Base-by-base conservation (phyloP, 1,139 yeast species). In the Hyphopichia pseudoburtonii region DNA sequence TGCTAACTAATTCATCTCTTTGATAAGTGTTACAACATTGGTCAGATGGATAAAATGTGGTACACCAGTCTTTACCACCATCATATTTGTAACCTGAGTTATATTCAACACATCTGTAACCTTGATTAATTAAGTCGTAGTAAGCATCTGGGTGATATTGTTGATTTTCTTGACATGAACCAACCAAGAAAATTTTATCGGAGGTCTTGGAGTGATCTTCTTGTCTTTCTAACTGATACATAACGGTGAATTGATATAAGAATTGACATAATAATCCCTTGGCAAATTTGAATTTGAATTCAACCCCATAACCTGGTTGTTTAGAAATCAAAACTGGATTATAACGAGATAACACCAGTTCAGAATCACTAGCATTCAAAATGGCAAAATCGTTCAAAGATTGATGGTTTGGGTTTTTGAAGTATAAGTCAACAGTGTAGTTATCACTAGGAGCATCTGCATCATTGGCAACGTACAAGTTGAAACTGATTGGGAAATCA, bases 41-140 rank as follows among this genome's bases (percentile, higher is more conserved):
- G 28, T 37, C 35, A 6, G 48, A 27, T 23, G 47, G 51, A 33
- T 52, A 51, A 38, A 48, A 47, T 37, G 45, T 35, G 37, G 44
- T 30, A 37, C 57, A 52, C 56, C 56, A 51, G 43, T 51, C 53
- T 36, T 41, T 42, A 17, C 56, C 56, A 17, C 54, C 56, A 30
- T 51, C 54, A 34, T 43, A 48, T 32, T 47, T 44, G 39, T 43
- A 52, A 2, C 51, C 56, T 14, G 53, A 46, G 36, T 52, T 53
- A 40, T 52, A 53, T 35, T 52, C 56, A 11, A 48, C 49, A 39
- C 57, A 53, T 41, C 51, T 47, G 40, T 40, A 53, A 2, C 56
- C 54, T 28, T 50, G 43, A 29, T 23, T 32, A 18, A 50, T 28
- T 28, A 48, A 45, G 6, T 35, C 23, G 18, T 39, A 27, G 34